phyloP scores from a whole-genome alignment of 257 asterid genomes.

The Solanum pimpinellifolium region DNA sequence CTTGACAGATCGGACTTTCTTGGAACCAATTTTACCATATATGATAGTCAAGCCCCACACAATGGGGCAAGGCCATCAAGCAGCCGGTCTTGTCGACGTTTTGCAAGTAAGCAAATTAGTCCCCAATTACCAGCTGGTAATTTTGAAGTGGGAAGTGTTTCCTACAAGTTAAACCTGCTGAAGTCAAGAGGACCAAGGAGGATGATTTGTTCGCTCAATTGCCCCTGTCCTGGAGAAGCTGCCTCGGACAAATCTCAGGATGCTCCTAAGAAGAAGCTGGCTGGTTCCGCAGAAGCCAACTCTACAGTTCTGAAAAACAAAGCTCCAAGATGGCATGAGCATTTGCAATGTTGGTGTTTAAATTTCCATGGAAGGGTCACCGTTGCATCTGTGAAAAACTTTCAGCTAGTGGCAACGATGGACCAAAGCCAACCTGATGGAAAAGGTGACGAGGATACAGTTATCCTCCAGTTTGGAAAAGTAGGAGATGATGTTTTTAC shows the following conservation, averaged over 20 bases:
- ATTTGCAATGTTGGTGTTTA: constrained; percentile 94
- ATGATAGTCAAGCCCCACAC: constrained; percentile 76
- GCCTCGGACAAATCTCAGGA: constrained; percentile 8
- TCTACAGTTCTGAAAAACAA: constrained; percentile 61
- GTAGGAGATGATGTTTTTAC: constrained; percentile 75
- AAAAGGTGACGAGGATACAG: constrained; percentile 73
- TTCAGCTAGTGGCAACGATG: constrained; percentile 63
- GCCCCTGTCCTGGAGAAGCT: constrained; percentile 24
- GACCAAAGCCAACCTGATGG: constrained; percentile 80
- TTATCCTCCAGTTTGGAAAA: constrained; percentile 83
- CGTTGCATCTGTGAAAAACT: constrained; percentile 86
- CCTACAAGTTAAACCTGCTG: constrained; percentile 77
- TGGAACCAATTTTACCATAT: constrained; percentile 80
- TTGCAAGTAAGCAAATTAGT: constrained; percentile 77
- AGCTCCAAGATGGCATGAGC: constrained; percentile 92
- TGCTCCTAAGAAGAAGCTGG: constrained; percentile 16
- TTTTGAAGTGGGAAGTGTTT: constrained; percentile 69
- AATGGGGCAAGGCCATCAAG: constrained; percentile 72
- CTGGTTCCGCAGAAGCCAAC: constrained; percentile 8
- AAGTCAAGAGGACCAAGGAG: constrained; percentile 97
- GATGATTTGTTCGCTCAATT: constrained; percentile 57
- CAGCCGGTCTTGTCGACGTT: constrained; percentile 64
- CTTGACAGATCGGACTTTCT: constrained; percentile 75
- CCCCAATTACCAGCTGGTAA: constrained; percentile 86
- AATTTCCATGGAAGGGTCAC: constrained; percentile 96